Evolutionary conservation across 2,329 filamentous ascomycete species (phyloP), one percentile per base, ranked within the genome.

Genomic region (Aspergillus latus): DNA sequence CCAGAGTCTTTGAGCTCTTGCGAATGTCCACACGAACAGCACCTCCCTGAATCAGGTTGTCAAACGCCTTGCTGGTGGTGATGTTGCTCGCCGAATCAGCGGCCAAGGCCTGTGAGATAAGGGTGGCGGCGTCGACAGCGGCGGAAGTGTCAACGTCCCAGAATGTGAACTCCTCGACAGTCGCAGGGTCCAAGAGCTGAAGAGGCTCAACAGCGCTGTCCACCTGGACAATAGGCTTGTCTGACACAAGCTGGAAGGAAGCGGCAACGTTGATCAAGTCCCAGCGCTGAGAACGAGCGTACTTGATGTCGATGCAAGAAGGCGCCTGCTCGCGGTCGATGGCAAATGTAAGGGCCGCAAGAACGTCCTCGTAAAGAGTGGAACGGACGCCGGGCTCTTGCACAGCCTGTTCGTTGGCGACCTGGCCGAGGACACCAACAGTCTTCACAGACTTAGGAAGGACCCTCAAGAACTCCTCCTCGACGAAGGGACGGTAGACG

Each of bases 401-500:
- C 5, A 94, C 89, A 57, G 87, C 85, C 57, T 84, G 78, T 61
- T 89, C 83, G 63, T 89, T 86, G 59, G 82, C 76, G 63, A 99
- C 93, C 73, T 99, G 94, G 52, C 94, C 94, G 5, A 99, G 84
- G 16, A 97, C 91, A 37, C 88, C 88, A 62, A 99, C 82, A 60
- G 83, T 88, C 75, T 84, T 85, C 46, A 87, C 84, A 36, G 89
- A 89, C 64, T 85, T 80, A 34, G 94, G 92, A 29, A 99, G 83
- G 9, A 84, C 84, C 63, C 88, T 86, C 61, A 97, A 79, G 81
- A 99, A 97, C 50, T 90, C 89, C 72, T 97, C 92, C 77, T 99
- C 94, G 32, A 94, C 85, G 69, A 99, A 97, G 13, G 94, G 94
- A 43, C 93, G 86, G 80, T 97, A 99, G 54, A 99, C 83, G 62